phyloP scores from a whole-genome alignment of 2,329 filamentous ascomycete species.

The Aspergillus flavus region DNA sequence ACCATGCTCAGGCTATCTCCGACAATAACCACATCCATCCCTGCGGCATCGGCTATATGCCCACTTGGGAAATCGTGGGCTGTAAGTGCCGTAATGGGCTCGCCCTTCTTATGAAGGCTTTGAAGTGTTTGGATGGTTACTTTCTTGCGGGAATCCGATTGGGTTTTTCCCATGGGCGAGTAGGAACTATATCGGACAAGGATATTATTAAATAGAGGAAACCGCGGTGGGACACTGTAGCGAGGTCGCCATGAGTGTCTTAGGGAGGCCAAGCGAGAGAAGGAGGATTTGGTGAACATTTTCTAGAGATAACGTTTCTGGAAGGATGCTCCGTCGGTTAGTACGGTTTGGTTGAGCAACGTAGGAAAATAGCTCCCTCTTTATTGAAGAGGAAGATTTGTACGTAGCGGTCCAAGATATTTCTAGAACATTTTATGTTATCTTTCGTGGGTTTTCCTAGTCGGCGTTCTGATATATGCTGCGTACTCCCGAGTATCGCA shows the following conservation, averaged over 20 bases:
- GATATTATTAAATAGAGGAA: not conserved
- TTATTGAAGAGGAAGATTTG: not conserved
- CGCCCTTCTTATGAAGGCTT: not conserved
- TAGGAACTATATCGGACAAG: not conserved
- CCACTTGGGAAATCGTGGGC: conserved; percentile 84
- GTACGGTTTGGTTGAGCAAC: not conserved
- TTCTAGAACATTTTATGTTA: not conserved
- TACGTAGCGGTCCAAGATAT: not conserved
- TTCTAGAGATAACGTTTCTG: not conserved
- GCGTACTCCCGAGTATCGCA: not conserved
- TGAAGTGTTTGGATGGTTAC: not conserved
- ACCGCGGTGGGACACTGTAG: not conserved
- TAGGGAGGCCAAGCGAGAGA: not conserved
- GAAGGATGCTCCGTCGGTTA: too few relatives aligned
- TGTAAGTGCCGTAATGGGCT: conserved; percentile 1
- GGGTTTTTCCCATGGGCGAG: not conserved
- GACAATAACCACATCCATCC: conserved; percentile 88
- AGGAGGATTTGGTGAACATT: not conserved
- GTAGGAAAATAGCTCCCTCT: not conserved
- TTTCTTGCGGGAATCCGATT: not conserved
- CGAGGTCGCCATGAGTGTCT: not conserved
- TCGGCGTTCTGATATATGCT: not conserved
- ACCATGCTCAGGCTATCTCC: conserved; percentile 97
- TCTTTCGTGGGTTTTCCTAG: not conserved
- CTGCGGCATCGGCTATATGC: conserved; percentile 84